These are phyloP conservation scores for Triticum aestivum DNA, from an alignment of 176 grass and related monocot species.

Conservation along the genomic window IWGSC_CS_RefSeq_v2.1 NC_057797.1:696277238-696277737, in stretches of 20 bases:
- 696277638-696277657: constrained; percentile 38
- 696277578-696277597: constrained; percentile 54
- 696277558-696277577: constrained; percentile 52
- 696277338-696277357: not conserved
- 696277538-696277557: constrained; percentile 37
- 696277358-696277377: not conserved
- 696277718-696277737: not conserved
- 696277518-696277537: constrained; percentile 37
- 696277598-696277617: not conserved
- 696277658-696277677: constrained; percentile 30
- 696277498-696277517: constrained; percentile 40
- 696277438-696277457: constrained; percentile 54
- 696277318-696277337: not conserved
- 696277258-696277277: not conserved
- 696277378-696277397: constrained; percentile 26
- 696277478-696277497: constrained; percentile 56
- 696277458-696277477: constrained; percentile 32
- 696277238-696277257: not conserved
- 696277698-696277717: not conserved
- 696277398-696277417: constrained; percentile 56
- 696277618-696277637: constrained; percentile 47
- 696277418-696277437: constrained; percentile 56
- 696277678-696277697: not conserved
- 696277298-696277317: not conserved
- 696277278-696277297: not conserved